Conservation (phyloP, 306 rosid genomes). For the Adenanthera pavonina region DNA sequence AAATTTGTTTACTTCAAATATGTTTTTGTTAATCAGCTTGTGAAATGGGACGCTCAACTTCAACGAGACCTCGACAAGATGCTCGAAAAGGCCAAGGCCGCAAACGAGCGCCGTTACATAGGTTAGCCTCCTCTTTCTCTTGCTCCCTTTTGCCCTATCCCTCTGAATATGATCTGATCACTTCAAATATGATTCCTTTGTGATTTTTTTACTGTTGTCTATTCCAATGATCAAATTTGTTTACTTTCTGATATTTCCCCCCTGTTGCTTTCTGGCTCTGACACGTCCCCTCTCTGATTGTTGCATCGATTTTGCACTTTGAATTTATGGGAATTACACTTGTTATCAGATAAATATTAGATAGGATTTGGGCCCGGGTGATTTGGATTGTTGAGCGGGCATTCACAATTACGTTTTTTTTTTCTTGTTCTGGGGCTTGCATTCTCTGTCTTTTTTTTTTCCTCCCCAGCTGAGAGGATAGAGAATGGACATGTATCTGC, state of each 20-base stretch:
- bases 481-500: not conserved
- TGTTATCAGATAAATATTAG: not conserved
- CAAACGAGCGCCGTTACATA: constrained; percentile 92
- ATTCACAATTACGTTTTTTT: not conserved
- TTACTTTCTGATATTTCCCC: not conserved
- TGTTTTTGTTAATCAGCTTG: no score
- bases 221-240: not conserved
- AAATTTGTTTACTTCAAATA: not conserved
- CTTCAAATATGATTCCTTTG: not conserved
- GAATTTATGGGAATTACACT: not conserved
- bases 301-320: not conserved
- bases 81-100: constrained; percentile 88
- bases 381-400: not conserved
- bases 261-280: no score
- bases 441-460: constrained; percentile 5
- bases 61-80: constrained; percentile 82
- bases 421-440: not conserved
- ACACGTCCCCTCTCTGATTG: not conserved
- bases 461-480: not conserved
- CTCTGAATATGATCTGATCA: no score
- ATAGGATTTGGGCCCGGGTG: not conserved
- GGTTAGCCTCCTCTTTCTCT: constrained; percentile 47
- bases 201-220: not conserved
- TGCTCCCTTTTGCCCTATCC: not conserved
- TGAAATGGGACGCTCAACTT: constrained; percentile 78